Percentiles rank a stretch among this genome's conserved stretches.
phyloP scores from a whole-genome alignment of 495 filamentous ascomycete genomes.

The Penicillium daleae region DNA sequence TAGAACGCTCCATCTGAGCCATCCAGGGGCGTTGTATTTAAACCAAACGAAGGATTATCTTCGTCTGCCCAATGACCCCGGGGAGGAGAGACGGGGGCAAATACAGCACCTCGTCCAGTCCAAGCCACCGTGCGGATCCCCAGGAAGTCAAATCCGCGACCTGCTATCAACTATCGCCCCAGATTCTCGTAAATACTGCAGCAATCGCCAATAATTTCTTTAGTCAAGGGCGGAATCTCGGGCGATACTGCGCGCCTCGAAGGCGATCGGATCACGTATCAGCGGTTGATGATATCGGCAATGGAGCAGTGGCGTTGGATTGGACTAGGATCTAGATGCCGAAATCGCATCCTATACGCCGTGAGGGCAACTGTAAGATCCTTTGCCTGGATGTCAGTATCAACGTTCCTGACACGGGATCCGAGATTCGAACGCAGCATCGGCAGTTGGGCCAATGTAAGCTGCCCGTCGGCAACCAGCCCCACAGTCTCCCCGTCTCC shows the following conservation, averaged over 20 bases:
- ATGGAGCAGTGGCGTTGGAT: not conserved
- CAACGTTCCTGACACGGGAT: slow-evolving; percentile 6
- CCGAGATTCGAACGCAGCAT: slow-evolving; percentile 22
- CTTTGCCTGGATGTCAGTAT: slow-evolving; percentile 1
- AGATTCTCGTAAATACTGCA: not conserved
- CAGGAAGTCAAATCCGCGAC: not conserved
- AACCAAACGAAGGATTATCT: not conserved
- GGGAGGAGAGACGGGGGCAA: not conserved
- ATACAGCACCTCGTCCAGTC: not conserved
- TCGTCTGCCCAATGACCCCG: not conserved
- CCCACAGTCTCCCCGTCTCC: not conserved
- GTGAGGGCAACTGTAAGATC: not conserved
- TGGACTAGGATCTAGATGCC: not conserved
- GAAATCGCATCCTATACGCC: slow-evolving; percentile 1
- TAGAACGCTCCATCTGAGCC: not conserved
- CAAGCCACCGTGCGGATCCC: slow-evolving; percentile 1
- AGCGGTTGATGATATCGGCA: slow-evolving; percentile 20
- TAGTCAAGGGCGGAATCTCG: not conserved
- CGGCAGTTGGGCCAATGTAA: slow-evolving; percentile 27
- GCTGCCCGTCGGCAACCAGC: slow-evolving; percentile 20
- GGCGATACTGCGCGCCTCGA: slow-evolving; percentile 5
- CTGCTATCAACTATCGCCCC: not conserved
- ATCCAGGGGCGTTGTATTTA: not conserved
- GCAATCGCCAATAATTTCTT: not conserved
- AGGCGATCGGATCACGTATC: slow-evolving; percentile 4